Evolutionary conservation across 768 basidiomycete species (phyloP).

Genomic region (Fistulinella prunicolor): DNA sequence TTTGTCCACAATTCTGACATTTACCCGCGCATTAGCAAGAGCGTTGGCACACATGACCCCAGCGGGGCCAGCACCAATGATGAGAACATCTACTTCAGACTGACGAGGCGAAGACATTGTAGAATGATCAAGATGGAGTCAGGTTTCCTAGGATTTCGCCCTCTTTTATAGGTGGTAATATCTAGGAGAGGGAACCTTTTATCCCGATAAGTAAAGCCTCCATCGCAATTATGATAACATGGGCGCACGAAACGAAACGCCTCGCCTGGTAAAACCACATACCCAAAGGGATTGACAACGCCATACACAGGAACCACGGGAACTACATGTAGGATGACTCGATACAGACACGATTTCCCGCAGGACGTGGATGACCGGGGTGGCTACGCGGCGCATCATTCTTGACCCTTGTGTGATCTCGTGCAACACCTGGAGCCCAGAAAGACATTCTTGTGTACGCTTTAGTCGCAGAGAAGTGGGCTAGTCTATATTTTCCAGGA

Average conservation of each 20-base stretch:
- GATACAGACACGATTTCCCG: conserved; percentile 4
- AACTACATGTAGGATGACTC: not conserved
- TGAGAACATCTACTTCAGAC: conserved; percentile 39
- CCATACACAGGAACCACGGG: not conserved
- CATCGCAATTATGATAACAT: not conserved
- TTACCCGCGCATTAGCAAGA: conserved; percentile 35
- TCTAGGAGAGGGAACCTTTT: not conserved
- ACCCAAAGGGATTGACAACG: not conserved
- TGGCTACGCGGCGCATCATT: not conserved
- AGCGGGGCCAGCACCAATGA: conserved; percentile 44
- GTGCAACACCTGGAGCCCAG: not conserved
- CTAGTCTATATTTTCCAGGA: not conserved
- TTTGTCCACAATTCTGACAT: conserved; percentile 40
- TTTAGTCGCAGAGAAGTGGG: no score
- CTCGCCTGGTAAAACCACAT: not conserved
- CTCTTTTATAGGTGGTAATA: conserved; percentile 3
- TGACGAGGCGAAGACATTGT: conserved; percentile 14
- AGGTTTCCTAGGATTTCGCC: not conserved
- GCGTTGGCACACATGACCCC: conserved; percentile 45
- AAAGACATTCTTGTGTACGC: no score
- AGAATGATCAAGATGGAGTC: not conserved
- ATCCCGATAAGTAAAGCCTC: not conserved
- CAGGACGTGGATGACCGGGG: not conserved
- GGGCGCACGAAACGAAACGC: not conserved
- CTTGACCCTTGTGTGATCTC: not conserved